Evolutionary conservation across 1,139 yeast genomes (phyloP).

Genomic region (Magnusiomyces clavatus): DNA sequence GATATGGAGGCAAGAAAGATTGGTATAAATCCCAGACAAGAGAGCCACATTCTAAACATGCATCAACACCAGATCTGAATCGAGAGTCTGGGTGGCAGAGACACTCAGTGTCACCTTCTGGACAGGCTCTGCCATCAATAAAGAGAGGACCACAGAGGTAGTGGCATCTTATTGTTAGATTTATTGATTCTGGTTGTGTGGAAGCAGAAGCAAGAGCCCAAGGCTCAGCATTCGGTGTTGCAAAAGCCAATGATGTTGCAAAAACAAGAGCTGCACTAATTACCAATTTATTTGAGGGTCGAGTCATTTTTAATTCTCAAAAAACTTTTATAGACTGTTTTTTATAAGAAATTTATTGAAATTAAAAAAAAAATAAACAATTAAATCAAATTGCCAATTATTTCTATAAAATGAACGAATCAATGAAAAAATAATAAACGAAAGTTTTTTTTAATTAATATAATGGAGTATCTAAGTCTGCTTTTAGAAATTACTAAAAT

Average conservation of each 20-base stretch:
- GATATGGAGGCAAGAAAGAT: constrained; percentile 7
- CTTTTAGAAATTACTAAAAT: too few relatives aligned
- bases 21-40: constrained; percentile 12
- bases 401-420: too few relatives aligned
- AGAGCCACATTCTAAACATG: constrained; percentile 11
- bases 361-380: too few relatives aligned
- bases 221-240: constrained; percentile 11
- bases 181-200: constrained; percentile 11
- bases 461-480: too few relatives aligned
- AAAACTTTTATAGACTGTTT: too few relatives aligned
- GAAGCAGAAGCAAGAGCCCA: constrained; percentile 14
- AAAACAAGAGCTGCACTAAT: neutral
- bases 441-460: too few relatives aligned
- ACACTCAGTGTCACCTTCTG: constrained; percentile 5
- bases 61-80: constrained; percentile 5
- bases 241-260: neutral
- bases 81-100: constrained; percentile 7
- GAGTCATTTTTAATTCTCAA: too few relatives aligned
- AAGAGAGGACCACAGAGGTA: constrained; percentile 11
- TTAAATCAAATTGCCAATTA: too few relatives aligned
- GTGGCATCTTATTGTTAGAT: constrained; percentile 9
- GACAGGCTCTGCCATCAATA: constrained; percentile 10
- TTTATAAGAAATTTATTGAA: too few relatives aligned
- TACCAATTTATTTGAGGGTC: too few relatives aligned
- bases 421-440: too few relatives aligned